These are phyloP conservation scores for Oryza glumipatula DNA, from an alignment of 176 grass and related monocot genomes.

Conservation along the genomic window DNA sequence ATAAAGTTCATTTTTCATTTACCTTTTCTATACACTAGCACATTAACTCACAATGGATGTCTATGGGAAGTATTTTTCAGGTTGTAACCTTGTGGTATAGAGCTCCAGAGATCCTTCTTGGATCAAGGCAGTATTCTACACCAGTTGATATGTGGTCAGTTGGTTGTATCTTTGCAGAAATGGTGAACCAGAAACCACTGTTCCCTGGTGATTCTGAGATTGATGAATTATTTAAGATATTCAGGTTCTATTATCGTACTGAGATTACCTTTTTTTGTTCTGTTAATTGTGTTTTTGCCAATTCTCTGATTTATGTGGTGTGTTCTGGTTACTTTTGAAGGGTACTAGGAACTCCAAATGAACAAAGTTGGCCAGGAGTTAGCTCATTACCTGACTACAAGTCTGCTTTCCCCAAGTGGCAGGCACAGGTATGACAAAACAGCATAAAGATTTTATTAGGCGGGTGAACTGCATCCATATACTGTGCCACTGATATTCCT, in stretches of 20 bases:
- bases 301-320: constrained; percentile 16
- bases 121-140: constrained; percentile 84
- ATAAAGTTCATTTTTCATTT: not conserved
- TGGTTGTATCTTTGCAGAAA: constrained; percentile 97
- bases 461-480: not conserved
- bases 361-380: constrained; percentile 93
- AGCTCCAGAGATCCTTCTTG: constrained; percentile 92
- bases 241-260: constrained; percentile 58
- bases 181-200: constrained; percentile 89
- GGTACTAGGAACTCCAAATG: constrained; percentile 85
- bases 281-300: constrained; percentile 7
- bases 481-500: constrained; percentile 22
- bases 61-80: constrained; percentile 56
- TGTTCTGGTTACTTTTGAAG: constrained; percentile 41
- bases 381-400: constrained; percentile 82
- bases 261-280: constrained; percentile 13
- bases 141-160: constrained; percentile 97
- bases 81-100: constrained; percentile 97
- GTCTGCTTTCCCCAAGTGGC: constrained; percentile 91
- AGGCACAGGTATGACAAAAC: constrained; percentile 57
- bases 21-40: not conserved
- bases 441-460: constrained; percentile 24
- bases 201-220: constrained; percentile 97
- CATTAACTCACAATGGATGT: constrained; percentile 41
- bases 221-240: constrained; percentile 93